These are phyloP conservation scores for Neurospora sp. DNA, from an alignment of 495 filamentous ascomycete genomes.

Conservation along the genomic window DNA sequence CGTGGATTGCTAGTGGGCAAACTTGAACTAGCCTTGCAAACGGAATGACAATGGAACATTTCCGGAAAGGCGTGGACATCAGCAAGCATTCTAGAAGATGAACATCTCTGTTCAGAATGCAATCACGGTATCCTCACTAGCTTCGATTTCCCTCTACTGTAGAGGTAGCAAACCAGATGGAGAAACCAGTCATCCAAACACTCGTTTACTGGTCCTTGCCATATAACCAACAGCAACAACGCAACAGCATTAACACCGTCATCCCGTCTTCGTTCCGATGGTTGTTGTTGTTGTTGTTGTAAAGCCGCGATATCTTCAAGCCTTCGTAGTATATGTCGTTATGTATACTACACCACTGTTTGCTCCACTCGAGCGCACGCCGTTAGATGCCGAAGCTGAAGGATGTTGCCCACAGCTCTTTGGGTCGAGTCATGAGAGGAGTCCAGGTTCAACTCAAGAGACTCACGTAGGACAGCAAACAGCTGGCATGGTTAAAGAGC, in stretches of 20 bases:
- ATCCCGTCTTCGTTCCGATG: background rate
- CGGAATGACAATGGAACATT: background rate
- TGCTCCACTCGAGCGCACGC: background rate
- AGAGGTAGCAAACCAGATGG: background rate
- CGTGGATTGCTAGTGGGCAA: background rate
- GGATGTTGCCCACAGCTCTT: background rate
- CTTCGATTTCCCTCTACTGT: background rate
- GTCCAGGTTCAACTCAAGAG: background rate
- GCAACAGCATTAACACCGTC: background rate
- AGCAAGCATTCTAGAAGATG: background rate
- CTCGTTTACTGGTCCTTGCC: background rate
- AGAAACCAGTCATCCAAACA: background rate
- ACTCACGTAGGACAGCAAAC: background rate
- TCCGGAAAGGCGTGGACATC: background rate
- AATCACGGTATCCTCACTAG: background rate
- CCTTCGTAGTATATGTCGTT: background rate
- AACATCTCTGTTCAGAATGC: background rate
- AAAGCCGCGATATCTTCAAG: background rate
- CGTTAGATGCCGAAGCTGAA: background rate
- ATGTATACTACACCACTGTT: background rate
- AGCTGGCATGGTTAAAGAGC: background rate
- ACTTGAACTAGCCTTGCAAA: background rate
- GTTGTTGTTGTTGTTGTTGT: background rate
- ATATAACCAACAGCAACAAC: background rate
- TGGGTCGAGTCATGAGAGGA: background rate